Percentiles rank a stretch among this genome's conserved stretches.
Evolutionary conservation across 31 red algal species (phyloP).

Genomic region (Porphyra umbilicalis): DNA sequence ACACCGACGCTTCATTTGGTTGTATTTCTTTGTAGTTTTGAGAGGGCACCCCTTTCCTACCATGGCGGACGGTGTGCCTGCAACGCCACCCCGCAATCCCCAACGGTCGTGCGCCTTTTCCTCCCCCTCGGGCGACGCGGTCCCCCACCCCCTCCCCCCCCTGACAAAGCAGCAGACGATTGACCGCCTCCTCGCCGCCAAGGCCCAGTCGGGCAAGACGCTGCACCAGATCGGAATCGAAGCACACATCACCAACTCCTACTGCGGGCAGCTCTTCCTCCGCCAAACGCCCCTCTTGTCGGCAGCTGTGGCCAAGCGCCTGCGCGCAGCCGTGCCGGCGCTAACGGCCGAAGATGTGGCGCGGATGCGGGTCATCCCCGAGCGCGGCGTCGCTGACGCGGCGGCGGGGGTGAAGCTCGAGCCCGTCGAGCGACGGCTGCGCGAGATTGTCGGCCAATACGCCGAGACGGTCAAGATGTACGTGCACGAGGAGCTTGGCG

Average conservation of each 20-base stretch:
- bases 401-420: not conserved
- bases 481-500: conserved; percentile 6
- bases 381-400: not conserved
- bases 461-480: conserved; percentile 3
- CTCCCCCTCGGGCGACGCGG: not conserved
- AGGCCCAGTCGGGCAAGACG: not conserved
- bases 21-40: too few species aligned
- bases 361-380: not conserved
- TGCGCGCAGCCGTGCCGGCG: not conserved
- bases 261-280: conserved; percentile 8
- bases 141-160: not conserved
- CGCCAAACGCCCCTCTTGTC: conserved; percentile 1
- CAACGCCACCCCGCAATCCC: too few species aligned
- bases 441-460: conserved; percentile 8
- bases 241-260: conserved; percentile 4
- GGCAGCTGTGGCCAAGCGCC: not conserved
- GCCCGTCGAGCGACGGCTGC: conserved; percentile 5
- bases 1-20: too few species aligned
- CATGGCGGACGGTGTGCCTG: too few species aligned
- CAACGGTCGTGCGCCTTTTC: too few species aligned
- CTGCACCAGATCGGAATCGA: conserved; percentile 2
- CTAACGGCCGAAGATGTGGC: not conserved
- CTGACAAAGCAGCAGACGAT: conserved; percentile 4
- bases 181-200: conserved; percentile 3
- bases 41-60: too few species aligned